Conservation (phyloP, 441 rosid species). For the Syzygium syzygioides region DNA sequence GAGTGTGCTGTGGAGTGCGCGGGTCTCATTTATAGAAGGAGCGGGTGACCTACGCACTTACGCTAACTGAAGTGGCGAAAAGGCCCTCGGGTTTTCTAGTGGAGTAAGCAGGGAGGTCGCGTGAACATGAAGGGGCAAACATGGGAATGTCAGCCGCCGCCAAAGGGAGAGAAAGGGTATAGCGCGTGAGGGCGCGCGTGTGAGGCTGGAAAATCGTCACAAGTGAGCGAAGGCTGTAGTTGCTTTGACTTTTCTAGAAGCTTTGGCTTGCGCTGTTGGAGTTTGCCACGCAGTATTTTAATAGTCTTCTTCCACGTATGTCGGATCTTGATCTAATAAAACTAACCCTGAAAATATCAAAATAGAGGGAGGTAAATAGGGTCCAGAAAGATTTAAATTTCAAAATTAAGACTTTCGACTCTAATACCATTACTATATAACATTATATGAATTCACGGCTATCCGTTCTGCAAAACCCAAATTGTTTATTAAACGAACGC, state of each 20-base stretch:
- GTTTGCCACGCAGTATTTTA: no score
- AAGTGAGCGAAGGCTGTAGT: not conserved
- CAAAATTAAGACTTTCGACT: fast-evolving
- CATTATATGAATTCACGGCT: fast-evolving
- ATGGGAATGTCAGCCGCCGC: not conserved
- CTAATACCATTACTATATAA: fast-evolving
- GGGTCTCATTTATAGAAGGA: not conserved
- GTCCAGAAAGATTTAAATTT: not conserved
- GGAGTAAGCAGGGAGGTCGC: not conserved
- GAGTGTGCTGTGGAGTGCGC: not conserved
- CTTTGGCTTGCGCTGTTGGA: not conserved
- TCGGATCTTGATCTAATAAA: not conserved
- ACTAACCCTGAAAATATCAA: not conserved
- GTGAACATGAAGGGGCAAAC: not conserved
- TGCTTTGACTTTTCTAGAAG: not conserved
- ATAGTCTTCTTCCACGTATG: not conserved
- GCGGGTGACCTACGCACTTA: not conserved
- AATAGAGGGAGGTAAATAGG: fast-evolving
- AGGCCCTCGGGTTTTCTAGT: not conserved
- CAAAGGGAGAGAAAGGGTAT: not conserved
- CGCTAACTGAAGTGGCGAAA: not conserved
- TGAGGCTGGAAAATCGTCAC: not conserved
- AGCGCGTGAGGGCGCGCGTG: not conserved
- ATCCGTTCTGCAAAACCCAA: fast-evolving
- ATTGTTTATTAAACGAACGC: fast-evolving